phyloP scores from a whole-genome alignment of 1,284 basidiomycete genomes.

The Gymnopus androsaceus region DNA sequence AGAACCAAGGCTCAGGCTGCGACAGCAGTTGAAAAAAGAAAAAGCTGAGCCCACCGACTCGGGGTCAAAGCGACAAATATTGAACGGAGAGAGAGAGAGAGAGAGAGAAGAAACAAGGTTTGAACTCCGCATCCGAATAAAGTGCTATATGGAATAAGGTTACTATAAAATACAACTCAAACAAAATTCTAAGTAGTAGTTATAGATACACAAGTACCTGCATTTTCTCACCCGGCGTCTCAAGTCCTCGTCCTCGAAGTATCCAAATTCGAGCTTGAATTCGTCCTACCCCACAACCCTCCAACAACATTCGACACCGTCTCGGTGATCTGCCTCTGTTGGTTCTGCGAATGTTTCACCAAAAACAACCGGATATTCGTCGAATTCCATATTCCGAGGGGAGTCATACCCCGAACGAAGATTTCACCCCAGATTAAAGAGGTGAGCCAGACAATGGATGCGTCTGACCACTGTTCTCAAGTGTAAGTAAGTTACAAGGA shows the following conservation, averaged over 20 bases:
- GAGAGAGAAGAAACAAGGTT: no score
- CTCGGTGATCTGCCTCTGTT: constrained; percentile 72
- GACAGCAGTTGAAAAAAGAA: no score
- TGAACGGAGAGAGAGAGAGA: no score
- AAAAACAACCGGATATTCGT: constrained; percentile 87
- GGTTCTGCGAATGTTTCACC: constrained; percentile 78
- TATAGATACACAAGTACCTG: no score
- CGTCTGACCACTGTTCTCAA: constrained; percentile 76
- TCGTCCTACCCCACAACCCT: constrained; percentile 50
- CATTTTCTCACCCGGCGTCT: no score
- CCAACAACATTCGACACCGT: constrained; percentile 77
- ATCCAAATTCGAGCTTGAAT: constrained; percentile 41
- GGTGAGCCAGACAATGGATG: constrained; percentile 86
- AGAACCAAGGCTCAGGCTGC: no score
- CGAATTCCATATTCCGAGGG: constrained; percentile 83
- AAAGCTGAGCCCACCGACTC: no score
- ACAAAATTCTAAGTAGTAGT: no score
- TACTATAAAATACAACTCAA: no score
- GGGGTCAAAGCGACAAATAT: no score
- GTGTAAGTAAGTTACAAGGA: constrained; percentile 11
- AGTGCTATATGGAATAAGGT: no score
- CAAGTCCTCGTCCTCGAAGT: constrained; percentile 10
- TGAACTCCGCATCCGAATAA: no score
- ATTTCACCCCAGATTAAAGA: constrained; percentile 92
- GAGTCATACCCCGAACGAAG: constrained; percentile 85